Evolutionary conservation across 495 filamentous ascomycete genomes (phyloP), one percentile per base, ranked within the genome.

Genomic region (Poronia punctata): DNA sequence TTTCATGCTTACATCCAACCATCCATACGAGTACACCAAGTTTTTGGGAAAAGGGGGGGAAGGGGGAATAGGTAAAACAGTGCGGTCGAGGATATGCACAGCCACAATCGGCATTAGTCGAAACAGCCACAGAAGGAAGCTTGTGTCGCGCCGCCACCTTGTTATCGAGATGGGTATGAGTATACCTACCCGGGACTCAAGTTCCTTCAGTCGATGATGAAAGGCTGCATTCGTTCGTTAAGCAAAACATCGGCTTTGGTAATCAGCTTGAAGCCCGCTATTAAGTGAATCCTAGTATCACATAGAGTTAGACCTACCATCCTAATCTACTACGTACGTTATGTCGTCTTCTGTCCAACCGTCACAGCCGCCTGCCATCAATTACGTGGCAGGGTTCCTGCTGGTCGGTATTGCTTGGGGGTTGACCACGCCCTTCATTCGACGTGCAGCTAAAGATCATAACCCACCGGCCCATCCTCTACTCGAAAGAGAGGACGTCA

Each of bases 331-430:
- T 22, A 29, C 3, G 10, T 17, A 24, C n/a, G n/a, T 9, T 15
- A 58, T 58, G 55, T 50, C 55, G 15, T 46, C 50, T 43, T 30
- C 48, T 23, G 26, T 47, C 23, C 18, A 17, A 37, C 39, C 43
- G 35, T 50, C 74, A 39, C 53, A 60, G 23, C 80, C 83, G 15
- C 74, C 79, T 4, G 61, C 80, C 40, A 71, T 90, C 64, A 86
- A 83, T 63, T 93, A 84, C 69, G 70, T 86, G 43, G 71, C 89
- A 35, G 86, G 84, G 46, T 96, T 96, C 73, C 75, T 96, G 43
- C 76, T 95, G 48, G 87, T 98, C 47, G 88, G 88, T 27, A 68
- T 88, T 35, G 87, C 88, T 53, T 98, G 92, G 90, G 75, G 75
- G 12, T 57, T 78, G 23, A 85, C 80, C 4, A 83, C 81, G 7